Evolutionary conservation across 345 rosid species (phyloP), one percentile per base, ranked within the genome.

Genomic region (Viola odorata): DNA sequence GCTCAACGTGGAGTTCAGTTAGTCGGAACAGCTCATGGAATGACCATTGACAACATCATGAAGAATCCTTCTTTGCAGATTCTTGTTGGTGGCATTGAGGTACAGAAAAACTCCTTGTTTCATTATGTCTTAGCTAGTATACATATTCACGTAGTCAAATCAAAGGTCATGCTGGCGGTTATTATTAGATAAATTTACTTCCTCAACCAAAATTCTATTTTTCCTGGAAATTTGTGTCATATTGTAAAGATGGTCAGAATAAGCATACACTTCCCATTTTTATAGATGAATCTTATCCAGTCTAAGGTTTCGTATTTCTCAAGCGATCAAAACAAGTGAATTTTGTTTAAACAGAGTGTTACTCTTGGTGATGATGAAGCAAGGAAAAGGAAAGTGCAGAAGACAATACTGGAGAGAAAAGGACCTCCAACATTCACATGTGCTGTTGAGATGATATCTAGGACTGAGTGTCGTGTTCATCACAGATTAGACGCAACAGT

Each of bases 1-100:
- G 96, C 97, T 75, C 97, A 89, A 79, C 88, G 96, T 69, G 98
- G 98, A 41, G 98, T 92, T 70, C 98, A 92, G 79, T 81, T 92
- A 16, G 96, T 92, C 57, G 97, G 91, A 71, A 92, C 96, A 11
- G 97, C 97, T 48, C 98, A 85, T 82, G 98, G 98, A 70, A 84
- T 83, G 80, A 85, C 96, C 8, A 89, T 92, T 65, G 96, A 92
- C 65, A 92, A 74, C 79, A 78, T 89, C 68, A 85, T 92, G 37
- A 92, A 92, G 73, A 92, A 89, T 71, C 98, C 98, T 39, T 92
- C 94, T 62, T 72, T 89, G 58, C 96, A 87, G 76, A 81, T 81
- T 65, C 96, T 89, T 68, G 83, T 92, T 10, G 96, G 98, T 57
- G 94, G 98, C 78, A 85, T 91, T 61, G 98, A 89, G 98, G 98